Base-by-base conservation (phyloP, 1,139 yeast genomes). In the Yamadazyma sp. region DNA sequence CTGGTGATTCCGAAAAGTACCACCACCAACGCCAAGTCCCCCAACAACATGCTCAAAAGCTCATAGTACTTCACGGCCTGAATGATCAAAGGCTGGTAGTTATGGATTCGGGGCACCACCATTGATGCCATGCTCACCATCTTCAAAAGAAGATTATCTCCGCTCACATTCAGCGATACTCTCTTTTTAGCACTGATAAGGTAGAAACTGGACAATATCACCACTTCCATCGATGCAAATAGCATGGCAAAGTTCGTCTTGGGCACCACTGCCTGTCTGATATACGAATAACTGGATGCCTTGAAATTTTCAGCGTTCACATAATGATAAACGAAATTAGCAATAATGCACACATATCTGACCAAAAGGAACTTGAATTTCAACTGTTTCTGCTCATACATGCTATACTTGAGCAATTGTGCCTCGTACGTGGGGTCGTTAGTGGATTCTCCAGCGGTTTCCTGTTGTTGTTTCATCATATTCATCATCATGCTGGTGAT, bases 1-100 rank as follows among this genome's bases (percentile, higher is more conserved):
- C 74, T 70, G 14, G 58, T 43, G 23, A 70, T 43, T 1, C 76
- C 77, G 47, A 70, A 70, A 36, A 69, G 52, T 13, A 71, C 62
- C 25, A 68, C 61, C 21, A 69, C 58, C 28, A 70, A 56, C 18
- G 68, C 58, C 29, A 70, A 39, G 47, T 70, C 77, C 9, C 67
- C 67, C 24, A 67, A 35, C 22, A 71, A 43, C 51, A 70, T 67
- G 22, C 64, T 58, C 15, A 68, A 46, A 3, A 70, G 49, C 31
- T 65, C 73, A 57, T 65, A 64, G 51, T 69, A 70, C 10, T 61
- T 62, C 45, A 69, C 54, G n/a, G 59, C 41, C 22, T 54, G 56
- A 17, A 55, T 51, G 13, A 69, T 46, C 22, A 64, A 37, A 1
- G 70, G 65, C 39, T 57, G 61, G 40, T 54, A 62, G 6, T 46